A percentile compares a stretch with the other conserved stretches of the same genome.
Conservation (phyloP, 2,329 filamentous ascomycete species). For the Hymenoscyphus repandus region DNA sequence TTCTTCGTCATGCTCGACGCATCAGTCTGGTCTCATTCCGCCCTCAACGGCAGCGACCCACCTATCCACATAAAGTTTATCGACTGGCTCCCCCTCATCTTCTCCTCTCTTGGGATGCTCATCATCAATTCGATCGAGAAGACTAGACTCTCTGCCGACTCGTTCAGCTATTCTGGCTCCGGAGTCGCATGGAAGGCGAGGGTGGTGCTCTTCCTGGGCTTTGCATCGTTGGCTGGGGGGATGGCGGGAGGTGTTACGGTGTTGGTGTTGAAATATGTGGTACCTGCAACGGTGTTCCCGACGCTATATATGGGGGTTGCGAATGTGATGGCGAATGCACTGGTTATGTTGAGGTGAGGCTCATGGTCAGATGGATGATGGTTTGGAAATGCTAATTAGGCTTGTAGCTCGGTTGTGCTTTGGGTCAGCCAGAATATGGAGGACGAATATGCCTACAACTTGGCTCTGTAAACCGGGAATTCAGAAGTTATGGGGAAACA, state of each 20-base stretch:
- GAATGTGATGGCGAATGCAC: constrained; percentile 60
- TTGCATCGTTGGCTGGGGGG: constrained; percentile 59
- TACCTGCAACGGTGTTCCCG: constrained; percentile 52
- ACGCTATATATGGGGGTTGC: constrained; percentile 60
- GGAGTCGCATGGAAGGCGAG: constrained; percentile 65
- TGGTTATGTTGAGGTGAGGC: constrained; percentile 55
- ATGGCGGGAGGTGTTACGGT: constrained; percentile 67
- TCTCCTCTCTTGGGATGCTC: constrained; percentile 62
- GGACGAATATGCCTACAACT: constrained; percentile 65
- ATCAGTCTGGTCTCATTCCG: constrained; percentile 60
- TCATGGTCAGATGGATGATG: not conserved
- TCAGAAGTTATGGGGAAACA: not conserved
- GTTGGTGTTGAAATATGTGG: constrained; percentile 60
- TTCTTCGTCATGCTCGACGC: constrained; percentile 66
- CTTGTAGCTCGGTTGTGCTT: constrained; percentile 53
- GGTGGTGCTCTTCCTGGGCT: constrained; percentile 62
- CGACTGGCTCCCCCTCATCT: constrained; percentile 66
- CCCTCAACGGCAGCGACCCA: constrained; percentile 50
- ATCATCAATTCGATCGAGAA: constrained; percentile 69
- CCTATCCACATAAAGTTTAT: constrained; percentile 57
- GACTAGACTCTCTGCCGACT: constrained; percentile 57
- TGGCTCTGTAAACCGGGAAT: constrained; percentile 43
- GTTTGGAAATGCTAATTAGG: constrained; percentile 13
- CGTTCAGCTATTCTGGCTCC: constrained; percentile 55
- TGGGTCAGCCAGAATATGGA: constrained; percentile 71